A percentile compares a stretch with the other conserved stretches of the same genome.
These are phyloP conservation scores for Cornus kousa DNA, from an alignment of 148 eudicot genomes.

Conservation along the genomic window DNA sequence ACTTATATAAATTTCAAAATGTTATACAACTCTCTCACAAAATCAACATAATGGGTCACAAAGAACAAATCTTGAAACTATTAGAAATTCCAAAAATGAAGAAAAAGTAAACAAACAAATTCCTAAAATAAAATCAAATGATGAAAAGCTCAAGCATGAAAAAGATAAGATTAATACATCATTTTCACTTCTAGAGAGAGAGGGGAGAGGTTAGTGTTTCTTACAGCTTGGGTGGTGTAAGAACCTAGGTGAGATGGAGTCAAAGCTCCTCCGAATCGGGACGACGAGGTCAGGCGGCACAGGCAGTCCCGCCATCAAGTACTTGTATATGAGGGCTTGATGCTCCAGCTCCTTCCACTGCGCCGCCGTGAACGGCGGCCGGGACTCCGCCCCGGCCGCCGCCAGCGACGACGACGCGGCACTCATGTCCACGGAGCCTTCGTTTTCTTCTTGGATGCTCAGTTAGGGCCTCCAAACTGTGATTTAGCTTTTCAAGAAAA, in stretches of 20 bases:
- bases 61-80: neutral
- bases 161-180: too few relatives aligned
- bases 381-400: constrained; percentile 26
- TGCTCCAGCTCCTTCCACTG: constrained; percentile 63
- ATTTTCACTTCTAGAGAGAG: too few relatives aligned
- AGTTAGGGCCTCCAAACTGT: neutral
- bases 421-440: constrained; percentile 26
- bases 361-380: constrained; percentile 48
- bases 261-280: constrained; percentile 45
- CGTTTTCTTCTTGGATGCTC: neutral
- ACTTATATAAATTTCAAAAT: neutral
- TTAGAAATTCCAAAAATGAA: too few relatives aligned
- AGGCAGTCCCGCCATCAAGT: constrained; percentile 42
- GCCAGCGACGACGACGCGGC: constrained; percentile 25
- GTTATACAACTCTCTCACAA: neutral
- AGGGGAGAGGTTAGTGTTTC: neutral
- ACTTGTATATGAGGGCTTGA: constrained; percentile 53
- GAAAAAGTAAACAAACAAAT: neutral
- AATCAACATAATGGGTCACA: neutral
- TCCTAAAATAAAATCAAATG: neutral
- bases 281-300: constrained; percentile 48
- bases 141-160: neutral
- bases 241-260: constrained; percentile 41
- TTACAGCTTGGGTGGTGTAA: constrained; percentile 41
- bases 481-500: constrained; percentile 5